Conservation (phyloP, 2,329 filamentous ascomycete genomes). For the Aureobasidium lini region DNA sequence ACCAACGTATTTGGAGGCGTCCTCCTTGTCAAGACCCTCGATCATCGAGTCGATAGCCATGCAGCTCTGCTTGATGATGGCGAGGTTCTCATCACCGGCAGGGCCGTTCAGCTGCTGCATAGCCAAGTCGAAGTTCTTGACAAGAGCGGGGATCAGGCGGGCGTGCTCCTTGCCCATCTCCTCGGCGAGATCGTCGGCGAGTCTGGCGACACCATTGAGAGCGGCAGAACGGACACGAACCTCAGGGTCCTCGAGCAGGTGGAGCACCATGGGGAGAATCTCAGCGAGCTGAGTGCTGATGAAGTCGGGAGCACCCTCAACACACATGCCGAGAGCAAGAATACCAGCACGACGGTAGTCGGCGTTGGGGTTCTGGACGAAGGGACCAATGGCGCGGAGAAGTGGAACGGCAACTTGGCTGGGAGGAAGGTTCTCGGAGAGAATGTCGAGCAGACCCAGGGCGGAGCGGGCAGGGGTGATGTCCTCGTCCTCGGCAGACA, state of each 20-base stretch:
- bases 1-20: slow-evolving; percentile 73
- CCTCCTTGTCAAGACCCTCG: slow-evolving; percentile 71
- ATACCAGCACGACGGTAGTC: slow-evolving; percentile 85
- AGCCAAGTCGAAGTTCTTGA: slow-evolving; percentile 83
- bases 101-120: slow-evolving; percentile 56
- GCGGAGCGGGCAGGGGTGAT: slow-evolving; percentile 79
- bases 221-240: slow-evolving; percentile 78
- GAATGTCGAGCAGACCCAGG: slow-evolving; percentile 78
- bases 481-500: slow-evolving; percentile 67
- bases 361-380: slow-evolving; percentile 66
- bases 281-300: slow-evolving; percentile 84
- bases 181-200: slow-evolving; percentile 89
- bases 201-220: slow-evolving; percentile 75
- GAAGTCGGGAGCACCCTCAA: slow-evolving; percentile 95
- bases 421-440: slow-evolving; percentile 80
- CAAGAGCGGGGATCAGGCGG: slow-evolving; percentile 70
- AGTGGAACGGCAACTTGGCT: slow-evolving; percentile 91
- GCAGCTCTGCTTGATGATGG: slow-evolving; percentile 84
- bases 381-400: slow-evolving; percentile 75
- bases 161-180: slow-evolving; percentile 82
- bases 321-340: slow-evolving; percentile 83
- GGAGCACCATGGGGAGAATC: slow-evolving; percentile 77
- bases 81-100: slow-evolving; percentile 65
- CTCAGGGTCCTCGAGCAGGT: slow-evolving; percentile 76
- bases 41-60: slow-evolving; percentile 87